A percentile compares a stretch with the other conserved stretches of the same genome.
Conservation (phyloP, 495 filamentous ascomycete genomes). For the Aspergillus incahuasiensis region DNA sequence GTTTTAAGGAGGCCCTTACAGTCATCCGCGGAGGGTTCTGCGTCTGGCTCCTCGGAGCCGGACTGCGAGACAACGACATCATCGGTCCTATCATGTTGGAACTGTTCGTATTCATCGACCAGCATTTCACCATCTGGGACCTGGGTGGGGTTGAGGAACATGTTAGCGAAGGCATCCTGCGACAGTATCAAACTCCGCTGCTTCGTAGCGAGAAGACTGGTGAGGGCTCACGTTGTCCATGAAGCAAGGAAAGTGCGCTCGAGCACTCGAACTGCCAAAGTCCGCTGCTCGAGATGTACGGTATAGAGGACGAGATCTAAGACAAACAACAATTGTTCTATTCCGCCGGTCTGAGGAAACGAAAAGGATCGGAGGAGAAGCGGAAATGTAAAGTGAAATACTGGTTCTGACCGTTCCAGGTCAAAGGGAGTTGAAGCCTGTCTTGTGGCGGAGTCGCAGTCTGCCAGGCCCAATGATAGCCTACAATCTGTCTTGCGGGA, state of each 20-base stretch:
- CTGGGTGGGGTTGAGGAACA: slow-evolving; percentile 19
- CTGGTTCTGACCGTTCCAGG: slow-evolving; percentile 12
- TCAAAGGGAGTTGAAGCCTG: slow-evolving; percentile 22
- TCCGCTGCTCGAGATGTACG: slow-evolving; percentile 14
- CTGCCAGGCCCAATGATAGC: slow-evolving; percentile 21
- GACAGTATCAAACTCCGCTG: neutral
- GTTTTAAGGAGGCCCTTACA: slow-evolving; percentile 46
- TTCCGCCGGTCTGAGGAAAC: slow-evolving; percentile 2
- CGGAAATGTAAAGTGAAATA: neutral
- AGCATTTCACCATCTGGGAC: slow-evolving; percentile 58
- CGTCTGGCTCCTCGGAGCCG: slow-evolving; percentile 49
- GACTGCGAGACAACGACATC: slow-evolving; percentile 79
- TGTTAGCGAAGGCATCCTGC: slow-evolving; percentile 1
- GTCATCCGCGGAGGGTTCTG: slow-evolving; percentile 62
- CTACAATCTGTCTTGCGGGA: slow-evolving; percentile 13
- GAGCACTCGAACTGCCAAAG: slow-evolving; percentile 27
- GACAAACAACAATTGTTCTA: slow-evolving; percentile 4
- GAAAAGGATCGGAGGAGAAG: slow-evolving; percentile 1
- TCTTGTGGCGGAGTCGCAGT: slow-evolving; percentile 26
- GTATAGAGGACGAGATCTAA: slow-evolving; percentile 1
- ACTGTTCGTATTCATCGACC: slow-evolving; percentile 66
- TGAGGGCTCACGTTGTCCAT: slow-evolving; percentile 46
- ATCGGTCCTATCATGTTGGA: slow-evolving; percentile 74
- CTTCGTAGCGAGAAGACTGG: slow-evolving; percentile 16
- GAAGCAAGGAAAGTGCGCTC: slow-evolving; percentile 32